Evolutionary conservation across 116 monocot genomes (phyloP), one percentile per base, ranked within the genome.

Genomic region (Posidonia oceanica): DNA sequence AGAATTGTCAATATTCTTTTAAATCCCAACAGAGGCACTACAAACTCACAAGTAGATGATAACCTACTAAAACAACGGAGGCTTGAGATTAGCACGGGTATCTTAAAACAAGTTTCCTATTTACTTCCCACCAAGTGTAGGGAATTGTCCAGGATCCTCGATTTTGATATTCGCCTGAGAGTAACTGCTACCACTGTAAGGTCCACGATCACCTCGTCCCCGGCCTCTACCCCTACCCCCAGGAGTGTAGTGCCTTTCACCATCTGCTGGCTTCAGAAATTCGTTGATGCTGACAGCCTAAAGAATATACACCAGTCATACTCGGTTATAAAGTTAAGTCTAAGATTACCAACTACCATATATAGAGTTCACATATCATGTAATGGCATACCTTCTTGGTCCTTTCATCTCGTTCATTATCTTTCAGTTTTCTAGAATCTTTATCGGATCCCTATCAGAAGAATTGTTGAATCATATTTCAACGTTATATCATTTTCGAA

Each of bases 211-310:
- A 61, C 68, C 67, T 4, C 68, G 67, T 3, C 72, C 69, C 4
- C 72, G 54, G 52, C 71, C 72, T 38, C 80, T 66, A 29, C 78
- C 82, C n/a, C 82, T 61, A 2, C 75, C 75, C 7, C 71, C 67
- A 21, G 71, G 71, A 3, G 37, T 52, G 29, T 75, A 72, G 41
- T 66, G 64, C 55, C 75, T 81, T 59, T 71, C 78, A 36, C 82
- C 82, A 10, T 82, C 82, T 21, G 75, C 75, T 14, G 82, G 82
- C 69, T 78, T 82, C 59, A 82, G 75, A 70, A 78, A 82, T 52
- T 78, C 82, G 66, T 71, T 78, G 72, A 82, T 82, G 48, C 68
- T 82, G 21, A 82, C 56, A 68, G 78, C 57, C 82, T 82, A 70
- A 17, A 52, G 14, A 17, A 70, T 4, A 58, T 21, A 11, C 1